phyloP scores from a whole-genome alignment of 441 rosid species.

The Hura crepitans region DNA sequence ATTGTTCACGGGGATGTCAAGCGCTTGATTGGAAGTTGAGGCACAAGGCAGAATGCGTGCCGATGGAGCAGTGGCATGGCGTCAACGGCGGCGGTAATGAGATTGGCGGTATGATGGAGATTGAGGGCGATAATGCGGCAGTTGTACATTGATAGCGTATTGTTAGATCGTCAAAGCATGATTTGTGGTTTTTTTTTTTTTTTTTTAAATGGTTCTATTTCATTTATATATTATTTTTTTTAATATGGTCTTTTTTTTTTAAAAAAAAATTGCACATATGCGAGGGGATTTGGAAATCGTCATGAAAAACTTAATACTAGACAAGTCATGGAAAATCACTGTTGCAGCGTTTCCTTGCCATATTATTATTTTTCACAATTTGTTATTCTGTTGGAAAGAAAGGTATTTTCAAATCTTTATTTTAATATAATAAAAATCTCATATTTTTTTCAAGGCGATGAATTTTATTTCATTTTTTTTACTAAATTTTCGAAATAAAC shows the following conservation, averaged over 20 bases:
- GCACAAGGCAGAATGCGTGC: conserved; percentile 62
- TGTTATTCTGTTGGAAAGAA: too few relatives aligned
- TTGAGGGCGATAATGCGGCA: conserved; percentile 25
- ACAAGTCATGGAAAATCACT: too few relatives aligned
- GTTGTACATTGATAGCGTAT: conserved; percentile 8
- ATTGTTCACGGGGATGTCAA: conserved; percentile 85
- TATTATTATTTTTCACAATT: too few relatives aligned
- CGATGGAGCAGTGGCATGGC: conserved; percentile 41
- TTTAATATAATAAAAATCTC: too few relatives aligned
- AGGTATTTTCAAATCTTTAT: too few relatives aligned
- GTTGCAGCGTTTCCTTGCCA: too few relatives aligned
- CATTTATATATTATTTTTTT: not conserved
- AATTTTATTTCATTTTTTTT: too few relatives aligned
- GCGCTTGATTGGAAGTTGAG: conserved; percentile 81
- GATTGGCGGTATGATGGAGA: conserved; percentile 30
- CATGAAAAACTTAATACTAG: too few relatives aligned
- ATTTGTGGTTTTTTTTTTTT: not conserved
- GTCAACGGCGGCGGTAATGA: conserved; percentile 28
- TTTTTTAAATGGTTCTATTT: not conserved
- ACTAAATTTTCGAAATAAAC: too few relatives aligned
- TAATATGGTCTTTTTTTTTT: not conserved
- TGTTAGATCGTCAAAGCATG: not conserved
- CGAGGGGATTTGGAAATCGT: not conserved
- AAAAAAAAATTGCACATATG: not conserved
- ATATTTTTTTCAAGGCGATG: too few relatives aligned